These are phyloP conservation scores for Picea sitchensis DNA, from an alignment of 75 land plant species.

Conservation along the genomic window DNA sequence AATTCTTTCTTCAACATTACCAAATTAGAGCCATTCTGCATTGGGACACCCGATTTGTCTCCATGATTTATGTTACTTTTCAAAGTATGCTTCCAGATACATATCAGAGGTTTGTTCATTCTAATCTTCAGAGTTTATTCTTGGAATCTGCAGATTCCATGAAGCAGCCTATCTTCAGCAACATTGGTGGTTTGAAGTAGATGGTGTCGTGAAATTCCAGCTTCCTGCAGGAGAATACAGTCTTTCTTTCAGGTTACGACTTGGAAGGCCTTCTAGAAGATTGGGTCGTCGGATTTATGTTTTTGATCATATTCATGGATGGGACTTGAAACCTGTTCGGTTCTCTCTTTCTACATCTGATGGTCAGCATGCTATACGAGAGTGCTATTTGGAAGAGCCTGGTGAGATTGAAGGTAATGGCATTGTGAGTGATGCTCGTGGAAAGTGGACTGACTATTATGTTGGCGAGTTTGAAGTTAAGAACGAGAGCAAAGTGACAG, in stretches of 20 bases:
- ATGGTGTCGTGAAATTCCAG: slow-evolving; percentile 50
- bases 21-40: too few species aligned
- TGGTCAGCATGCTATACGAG: slow-evolving; percentile 46
- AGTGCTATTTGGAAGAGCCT: slow-evolving; percentile 49
- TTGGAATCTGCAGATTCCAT: slow-evolving; percentile 50
- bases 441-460: slow-evolving; percentile 55
- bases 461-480: slow-evolving; percentile 59
- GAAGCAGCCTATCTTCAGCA: slow-evolving; percentile 67
- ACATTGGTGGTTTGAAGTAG: slow-evolving; percentile 92
- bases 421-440: slow-evolving; percentile 27
- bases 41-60: too few species aligned
- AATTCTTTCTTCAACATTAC: too few species aligned
- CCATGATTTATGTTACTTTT: too few species aligned
- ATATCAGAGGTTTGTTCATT: too few species aligned
- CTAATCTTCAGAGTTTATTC: neutral
- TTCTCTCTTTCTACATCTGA: slow-evolving; percentile 68
- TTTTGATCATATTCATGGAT: slow-evolving; percentile 63
- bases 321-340: slow-evolving; percentile 69
- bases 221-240: slow-evolving; percentile 69
- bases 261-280: slow-evolving; percentile 50
- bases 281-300: slow-evolving; percentile 57
- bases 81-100: too few species aligned
- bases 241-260: slow-evolving; percentile 65
- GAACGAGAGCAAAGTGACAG: slow-evolving; percentile 26
- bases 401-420: slow-evolving; percentile 26